Evolutionary conservation across 2,329 filamentous ascomycete genomes (phyloP).

Genomic region (Chalaropsis thielavioides): DNA sequence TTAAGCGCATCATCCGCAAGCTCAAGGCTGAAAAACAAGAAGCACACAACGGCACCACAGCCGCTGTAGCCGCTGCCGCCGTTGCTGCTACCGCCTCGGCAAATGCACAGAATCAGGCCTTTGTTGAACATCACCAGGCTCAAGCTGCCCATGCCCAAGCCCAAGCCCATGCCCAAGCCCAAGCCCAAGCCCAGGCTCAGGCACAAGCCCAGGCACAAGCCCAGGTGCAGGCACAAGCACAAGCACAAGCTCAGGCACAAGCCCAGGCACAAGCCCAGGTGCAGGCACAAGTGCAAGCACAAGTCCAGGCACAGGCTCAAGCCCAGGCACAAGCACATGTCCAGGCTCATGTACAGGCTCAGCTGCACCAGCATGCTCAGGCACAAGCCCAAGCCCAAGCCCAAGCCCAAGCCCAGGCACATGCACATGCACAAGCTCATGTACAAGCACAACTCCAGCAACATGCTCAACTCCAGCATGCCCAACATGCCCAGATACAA

Average conservation of each 20-base stretch:
- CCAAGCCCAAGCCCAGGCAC: slow-evolving; percentile 5
- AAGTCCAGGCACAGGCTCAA: slow-evolving; percentile 7
- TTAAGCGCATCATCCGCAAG: slow-evolving; percentile 16
- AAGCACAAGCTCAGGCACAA: slow-evolving; percentile 6
- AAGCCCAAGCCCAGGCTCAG: slow-evolving; percentile 10
- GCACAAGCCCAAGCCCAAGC: slow-evolving; percentile 1
- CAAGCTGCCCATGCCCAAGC: slow-evolving; percentile 10
- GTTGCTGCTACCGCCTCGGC: not conserved
- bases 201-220: slow-evolving; percentile 8
- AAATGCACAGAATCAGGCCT: not conserved
- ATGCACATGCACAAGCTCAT: slow-evolving; percentile 5
- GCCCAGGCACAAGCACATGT: slow-evolving; percentile 10
- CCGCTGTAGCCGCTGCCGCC: slow-evolving; percentile 3
- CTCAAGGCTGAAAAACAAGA: slow-evolving; percentile 10
- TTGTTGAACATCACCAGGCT: slow-evolving; percentile 7
- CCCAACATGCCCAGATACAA: slow-evolving; percentile 9
- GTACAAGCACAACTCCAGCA: slow-evolving; percentile 3
- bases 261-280: not conserved
- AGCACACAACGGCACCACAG: not conserved
- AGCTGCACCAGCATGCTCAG: not conserved
- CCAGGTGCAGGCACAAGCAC: slow-evolving; percentile 8
- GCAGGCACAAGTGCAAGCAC: slow-evolving; percentile 2
- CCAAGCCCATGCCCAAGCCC: slow-evolving; percentile 8
- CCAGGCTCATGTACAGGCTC: slow-evolving; percentile 13
- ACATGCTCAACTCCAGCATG: slow-evolving; percentile 10